Percentiles rank a stretch among this genome's conserved stretches.
Conservation (phyloP, 371 early-diverging fungal species). For the Dichotomocladium elegans region DNA sequence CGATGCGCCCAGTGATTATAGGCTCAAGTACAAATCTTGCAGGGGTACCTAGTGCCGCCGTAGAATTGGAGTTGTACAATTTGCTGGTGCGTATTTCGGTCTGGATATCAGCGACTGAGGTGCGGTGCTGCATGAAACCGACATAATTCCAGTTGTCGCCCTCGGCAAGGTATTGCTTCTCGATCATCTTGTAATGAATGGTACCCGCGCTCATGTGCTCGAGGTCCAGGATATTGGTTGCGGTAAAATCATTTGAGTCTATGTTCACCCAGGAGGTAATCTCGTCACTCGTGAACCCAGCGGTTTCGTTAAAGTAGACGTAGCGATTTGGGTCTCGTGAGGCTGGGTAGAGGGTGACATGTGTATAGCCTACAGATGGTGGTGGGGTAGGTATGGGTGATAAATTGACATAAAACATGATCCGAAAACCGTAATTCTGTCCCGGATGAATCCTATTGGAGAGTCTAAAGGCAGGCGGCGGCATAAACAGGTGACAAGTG, state of each 20-base stretch:
- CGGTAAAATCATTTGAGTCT: slow-evolving; percentile 21
- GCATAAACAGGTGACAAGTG: slow-evolving; percentile 17
- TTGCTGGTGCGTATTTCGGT: slow-evolving; percentile 9
- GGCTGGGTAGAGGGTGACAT: slow-evolving; percentile 20
- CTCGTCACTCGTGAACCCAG: slow-evolving; percentile 2
- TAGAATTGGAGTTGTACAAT: not conserved
- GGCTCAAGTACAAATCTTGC: no score
- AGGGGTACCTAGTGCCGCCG: not conserved
- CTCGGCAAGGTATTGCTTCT: slow-evolving; percentile 13
- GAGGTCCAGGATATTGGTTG: slow-evolving; percentile 17
- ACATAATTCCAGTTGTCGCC: slow-evolving; percentile 26
- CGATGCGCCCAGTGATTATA: no score
- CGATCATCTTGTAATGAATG: slow-evolving; percentile 15
- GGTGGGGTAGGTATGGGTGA: no score
- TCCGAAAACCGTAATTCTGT: slow-evolving; percentile 13
- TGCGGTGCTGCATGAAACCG: slow-evolving; percentile 15
- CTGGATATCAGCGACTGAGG: slow-evolving; percentile 12
- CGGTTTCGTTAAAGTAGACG: slow-evolving; percentile 11
- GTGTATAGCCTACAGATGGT: slow-evolving; percentile 14
- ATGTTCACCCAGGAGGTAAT: slow-evolving; percentile 12
- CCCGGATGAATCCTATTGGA: slow-evolving; percentile 21
- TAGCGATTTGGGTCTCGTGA: slow-evolving; percentile 18
- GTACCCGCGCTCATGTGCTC: slow-evolving; percentile 8
- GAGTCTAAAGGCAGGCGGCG: not conserved
- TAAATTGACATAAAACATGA: slow-evolving; percentile 5